A percentile compares a stretch with the other conserved stretches of the same genome.
phyloP scores from a whole-genome alignment of 2,329 filamentous ascomycete species.

The Fusarium sp. region DNA sequence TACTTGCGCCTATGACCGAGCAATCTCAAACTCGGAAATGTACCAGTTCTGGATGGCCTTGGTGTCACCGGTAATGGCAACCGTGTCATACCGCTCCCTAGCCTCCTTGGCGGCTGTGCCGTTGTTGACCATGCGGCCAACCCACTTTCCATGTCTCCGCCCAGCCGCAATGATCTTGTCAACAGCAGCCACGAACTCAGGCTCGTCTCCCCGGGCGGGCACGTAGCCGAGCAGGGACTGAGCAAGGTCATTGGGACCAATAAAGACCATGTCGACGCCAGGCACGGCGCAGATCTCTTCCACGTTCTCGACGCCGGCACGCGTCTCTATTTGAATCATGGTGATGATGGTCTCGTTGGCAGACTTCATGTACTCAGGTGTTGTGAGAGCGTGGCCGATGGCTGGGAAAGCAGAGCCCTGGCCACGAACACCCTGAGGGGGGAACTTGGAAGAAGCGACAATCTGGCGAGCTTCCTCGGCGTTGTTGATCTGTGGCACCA shows the following conservation, averaged over 20 bases:
- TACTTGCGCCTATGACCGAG: conserved; percentile 41
- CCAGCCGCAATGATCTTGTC: conserved; percentile 63
- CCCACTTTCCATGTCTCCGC: conserved; percentile 66
- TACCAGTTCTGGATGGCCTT: conserved; percentile 68
- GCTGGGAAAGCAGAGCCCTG: conserved; percentile 62
- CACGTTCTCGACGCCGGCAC: conserved; percentile 61
- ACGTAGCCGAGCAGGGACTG: conserved; percentile 58
- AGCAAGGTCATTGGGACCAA: conserved; percentile 63
- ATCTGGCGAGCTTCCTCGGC: conserved; percentile 58
- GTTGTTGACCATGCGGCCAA: conserved; percentile 64
- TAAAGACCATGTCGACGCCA: conserved; percentile 61
- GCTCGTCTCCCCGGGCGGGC: conserved; percentile 63
- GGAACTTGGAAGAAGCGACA: conserved; percentile 62
- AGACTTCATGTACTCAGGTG: conserved; percentile 59
- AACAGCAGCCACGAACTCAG: conserved; percentile 63
- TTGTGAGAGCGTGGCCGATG: conserved; percentile 56
- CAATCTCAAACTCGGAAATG: conserved; percentile 57
- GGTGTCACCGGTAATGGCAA: conserved; percentile 61
- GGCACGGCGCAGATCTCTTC: conserved; percentile 57
- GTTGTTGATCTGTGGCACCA: conserved; percentile 61
- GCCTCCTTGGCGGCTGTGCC: conserved; percentile 59
- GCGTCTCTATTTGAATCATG: conserved; percentile 63
- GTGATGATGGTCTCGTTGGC: conserved; percentile 62
- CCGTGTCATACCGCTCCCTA: conserved; percentile 57
- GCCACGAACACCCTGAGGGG: conserved; percentile 60